Conservation (phyloP, 306 rosid species). For the Gastrolobium bilobum region DNA sequence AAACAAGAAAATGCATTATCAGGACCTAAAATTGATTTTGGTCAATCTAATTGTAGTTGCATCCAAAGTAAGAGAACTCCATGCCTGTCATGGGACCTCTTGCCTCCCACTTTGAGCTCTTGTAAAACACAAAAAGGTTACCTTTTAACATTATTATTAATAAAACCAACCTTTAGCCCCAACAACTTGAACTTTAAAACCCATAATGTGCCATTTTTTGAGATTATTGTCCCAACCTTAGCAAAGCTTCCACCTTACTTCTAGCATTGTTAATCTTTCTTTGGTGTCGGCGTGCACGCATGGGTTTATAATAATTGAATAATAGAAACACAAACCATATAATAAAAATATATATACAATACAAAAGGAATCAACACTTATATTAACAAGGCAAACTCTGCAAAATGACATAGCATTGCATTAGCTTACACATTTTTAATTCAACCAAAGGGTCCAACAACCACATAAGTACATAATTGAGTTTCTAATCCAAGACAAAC, state of each 20-base stretch:
- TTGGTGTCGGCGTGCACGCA: constrained; percentile 56
- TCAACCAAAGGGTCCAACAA: constrained; percentile 28
- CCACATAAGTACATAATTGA: constrained; percentile 44
- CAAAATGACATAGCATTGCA: constrained; percentile 47
- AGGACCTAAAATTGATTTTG: constrained; percentile 4
- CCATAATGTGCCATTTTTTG: constrained; percentile 26
- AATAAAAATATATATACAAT: not conserved
- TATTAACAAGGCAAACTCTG: constrained; percentile 32
- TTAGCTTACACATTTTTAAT: constrained; percentile 48
- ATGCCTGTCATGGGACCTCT: constrained; percentile 4
- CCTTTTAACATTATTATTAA: not conserved
- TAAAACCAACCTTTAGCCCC: not conserved
- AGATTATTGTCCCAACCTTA: constrained; percentile 26
- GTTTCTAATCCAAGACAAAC: constrained; percentile 50
- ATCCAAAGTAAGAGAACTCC: constrained; percentile 28
- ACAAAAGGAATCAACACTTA: constrained; percentile 32
- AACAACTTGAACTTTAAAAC: constrained; percentile 35
- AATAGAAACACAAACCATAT: constrained; percentile 21
- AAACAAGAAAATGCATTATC: not conserved
- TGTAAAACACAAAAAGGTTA: not conserved
- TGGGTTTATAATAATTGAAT: constrained; percentile 45
- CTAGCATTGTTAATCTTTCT: not conserved
- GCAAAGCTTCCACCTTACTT: constrained; percentile 32
- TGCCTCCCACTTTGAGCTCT: constrained; percentile 38
- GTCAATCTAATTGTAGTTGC: constrained; percentile 36